A percentile compares a stretch with the other conserved stretches of the same genome.
These are phyloP conservation scores for Hordeum marinum DNA, from an alignment of 176 grass and related monocot genomes.

Conservation along the genomic window DNA sequence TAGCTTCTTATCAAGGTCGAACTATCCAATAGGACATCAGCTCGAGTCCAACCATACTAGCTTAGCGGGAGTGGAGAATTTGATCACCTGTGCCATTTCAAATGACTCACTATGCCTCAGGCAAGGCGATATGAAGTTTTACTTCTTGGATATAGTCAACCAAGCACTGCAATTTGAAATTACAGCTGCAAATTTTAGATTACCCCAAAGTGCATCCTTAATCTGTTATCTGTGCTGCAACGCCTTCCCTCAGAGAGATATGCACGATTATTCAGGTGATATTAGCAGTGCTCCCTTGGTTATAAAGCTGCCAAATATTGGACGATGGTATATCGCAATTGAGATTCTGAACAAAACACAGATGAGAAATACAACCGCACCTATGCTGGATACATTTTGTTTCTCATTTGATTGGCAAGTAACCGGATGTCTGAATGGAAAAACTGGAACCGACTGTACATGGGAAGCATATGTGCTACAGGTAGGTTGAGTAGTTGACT, in stretches of 20 bases:
- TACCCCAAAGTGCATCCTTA: conserved; percentile 37
- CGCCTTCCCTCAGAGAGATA: conserved; percentile 63
- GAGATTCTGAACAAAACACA: conserved; percentile 50
- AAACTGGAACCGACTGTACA: conserved; percentile 73
- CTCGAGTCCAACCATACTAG: conserved; percentile 27
- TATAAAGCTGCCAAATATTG: conserved; percentile 77
- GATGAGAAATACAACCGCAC: conserved; percentile 41
- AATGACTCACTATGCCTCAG: conserved; percentile 60
- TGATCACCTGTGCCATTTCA: conserved; percentile 67
- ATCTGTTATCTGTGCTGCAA: conserved; percentile 66
- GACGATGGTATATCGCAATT: conserved; percentile 84
- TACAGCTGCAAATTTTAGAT: conserved; percentile 29
- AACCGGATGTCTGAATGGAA: conserved; percentile 62
- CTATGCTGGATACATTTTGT: conserved; percentile 41
- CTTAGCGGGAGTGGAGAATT: conserved; percentile 28
- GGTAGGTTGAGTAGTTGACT: conserved; percentile 36
- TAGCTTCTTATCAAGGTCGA: conserved; percentile 14
- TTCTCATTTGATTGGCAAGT: conserved; percentile 89
- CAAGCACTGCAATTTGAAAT: conserved; percentile 70
- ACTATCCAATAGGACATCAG: conserved; percentile 29
- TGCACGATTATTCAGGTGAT: conserved; percentile 80
- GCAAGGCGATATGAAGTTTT: conserved; percentile 66
- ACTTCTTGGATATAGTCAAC: conserved; percentile 65
- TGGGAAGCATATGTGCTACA: conserved; percentile 69
- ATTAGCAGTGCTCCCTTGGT: conserved; percentile 57